Percentiles rank a stretch among this genome's conserved stretches.
Evolutionary conservation across 202 grass and related monocot genomes (phyloP).

Genomic region (Musa balbisiana): DNA sequence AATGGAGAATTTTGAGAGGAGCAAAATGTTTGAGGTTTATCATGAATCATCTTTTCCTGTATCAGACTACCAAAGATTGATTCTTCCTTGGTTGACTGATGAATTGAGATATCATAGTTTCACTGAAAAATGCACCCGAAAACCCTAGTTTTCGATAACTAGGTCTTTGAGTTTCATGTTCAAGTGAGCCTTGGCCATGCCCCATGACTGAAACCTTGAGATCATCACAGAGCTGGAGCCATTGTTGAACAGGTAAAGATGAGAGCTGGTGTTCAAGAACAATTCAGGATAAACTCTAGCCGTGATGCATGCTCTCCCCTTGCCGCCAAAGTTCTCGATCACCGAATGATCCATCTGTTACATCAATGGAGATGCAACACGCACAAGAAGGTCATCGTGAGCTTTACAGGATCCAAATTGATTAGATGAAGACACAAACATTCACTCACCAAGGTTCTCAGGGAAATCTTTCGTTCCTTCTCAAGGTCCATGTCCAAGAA

Average conservation of each 20-base stretch:
- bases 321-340: conserved; percentile 70
- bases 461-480: conserved; percentile 49
- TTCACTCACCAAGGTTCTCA: conserved; percentile 63
- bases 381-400: background rate
- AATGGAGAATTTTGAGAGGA: too few relatives aligned
- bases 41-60: too few relatives aligned
- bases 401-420: background rate
- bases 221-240: conserved; percentile 34
- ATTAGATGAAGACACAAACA: background rate
- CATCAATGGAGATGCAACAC: background rate
- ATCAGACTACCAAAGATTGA: too few relatives aligned
- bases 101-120: too few relatives aligned
- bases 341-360: conserved; percentile 82
- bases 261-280: conserved; percentile 8
- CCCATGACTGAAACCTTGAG: conserved; percentile 52
- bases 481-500: conserved; percentile 61
- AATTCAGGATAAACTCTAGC: conserved; percentile 54
- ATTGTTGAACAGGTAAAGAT: conserved; percentile 70
- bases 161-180: background rate
- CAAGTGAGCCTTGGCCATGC: conserved; percentile 27
- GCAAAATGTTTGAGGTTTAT: too few relatives aligned
- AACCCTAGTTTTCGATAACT: background rate
- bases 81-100: too few relatives aligned
- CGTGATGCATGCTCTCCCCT: conserved; percentile 60
- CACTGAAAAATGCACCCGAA: background rate